Base-by-base conservation (phyloP, 2,329 filamentous ascomycete species). In the Proliferodiscus dingleyae region DNA sequence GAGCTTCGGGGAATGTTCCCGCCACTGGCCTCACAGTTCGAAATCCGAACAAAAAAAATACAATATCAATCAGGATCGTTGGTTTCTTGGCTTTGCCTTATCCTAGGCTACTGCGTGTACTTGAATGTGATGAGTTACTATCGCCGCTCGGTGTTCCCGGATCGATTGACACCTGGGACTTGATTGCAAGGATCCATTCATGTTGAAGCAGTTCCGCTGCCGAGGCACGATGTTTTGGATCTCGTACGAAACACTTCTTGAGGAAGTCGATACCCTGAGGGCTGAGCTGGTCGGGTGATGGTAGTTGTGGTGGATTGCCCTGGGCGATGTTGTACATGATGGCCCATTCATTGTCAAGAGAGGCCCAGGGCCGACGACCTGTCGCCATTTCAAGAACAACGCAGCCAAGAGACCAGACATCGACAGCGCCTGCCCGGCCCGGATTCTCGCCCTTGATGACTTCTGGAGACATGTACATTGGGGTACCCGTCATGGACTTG, bases 241-340 rank as follows among this genome's bases (percentile, higher is more conserved):
- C 89, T 16, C 87, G 78, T 49, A 87, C 77, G 61, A 98, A 97
- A 71, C 91, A 97, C 54, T 79, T 81, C 58, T 80, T 80, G 54
- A 98, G 67, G 62, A 98, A 97, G 63, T 97, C 89, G 53, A 96
- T 82, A 18, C 93, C 93, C 45, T 80, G 69, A 0, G 83, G 78
- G 61, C 87, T 93, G 53, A 98, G 78, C 67, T 97, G 91, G 42
- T 97, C 91, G 1, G 73, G 65, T 1, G 80, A 75, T 2, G 93
- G 93, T 45, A 96, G 74, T 63, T 89, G 85, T 5, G 93, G 93
- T 39, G 89, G 87, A 59, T 96, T 95, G 54, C 93, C 93, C 64
- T 95, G 91, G 1, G 93, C 93, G 61, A 98, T 98, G 71, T 97
- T 97, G 76, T 96, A 98, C 93, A 98, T 98, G 70, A 98, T 97